Conservation (phyloP, 2,329 filamentous ascomycete species). For the Neonectria sp. region DNA sequence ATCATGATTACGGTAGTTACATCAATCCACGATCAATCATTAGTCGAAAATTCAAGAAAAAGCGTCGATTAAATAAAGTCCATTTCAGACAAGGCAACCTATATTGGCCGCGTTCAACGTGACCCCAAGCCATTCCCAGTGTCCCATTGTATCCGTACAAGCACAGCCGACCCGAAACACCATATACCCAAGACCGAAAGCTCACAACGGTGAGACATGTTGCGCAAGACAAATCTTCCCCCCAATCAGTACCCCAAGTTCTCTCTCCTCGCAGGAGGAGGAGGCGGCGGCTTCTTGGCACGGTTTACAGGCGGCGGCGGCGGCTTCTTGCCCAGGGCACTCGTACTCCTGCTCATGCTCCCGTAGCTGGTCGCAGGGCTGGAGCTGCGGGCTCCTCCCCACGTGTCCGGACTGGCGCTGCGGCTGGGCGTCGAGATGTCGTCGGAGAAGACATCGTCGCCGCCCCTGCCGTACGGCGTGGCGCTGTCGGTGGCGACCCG, state of each 20-base stretch:
- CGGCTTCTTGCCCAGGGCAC: constrained; percentile 64
- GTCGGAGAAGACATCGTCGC: constrained; percentile 64
- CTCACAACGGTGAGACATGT: constrained; percentile 17
- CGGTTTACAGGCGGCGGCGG: constrained; percentile 68
- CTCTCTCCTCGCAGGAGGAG: constrained; percentile 52
- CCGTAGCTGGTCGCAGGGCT: constrained; percentile 71
- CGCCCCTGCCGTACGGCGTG: constrained; percentile 44
- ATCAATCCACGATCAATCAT: background rate
- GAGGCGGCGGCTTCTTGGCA: constrained; percentile 57
- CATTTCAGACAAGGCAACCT: constrained; percentile 27
- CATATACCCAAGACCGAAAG: constrained; percentile 24
- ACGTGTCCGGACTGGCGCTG: constrained; percentile 66
- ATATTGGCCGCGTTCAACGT: constrained; percentile 36
- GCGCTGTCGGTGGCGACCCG: constrained; percentile 58
- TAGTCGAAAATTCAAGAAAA: background rate
- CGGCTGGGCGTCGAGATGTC: constrained; percentile 67
- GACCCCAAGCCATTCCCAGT: constrained; percentile 35
- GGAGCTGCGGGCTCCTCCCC: constrained; percentile 61
- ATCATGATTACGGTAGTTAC: background rate
- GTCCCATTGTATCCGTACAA: constrained; percentile 17
- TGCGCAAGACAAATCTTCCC: constrained; percentile 13
- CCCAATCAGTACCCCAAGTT: constrained; percentile 46
- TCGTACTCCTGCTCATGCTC: constrained; percentile 65
- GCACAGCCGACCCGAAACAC: constrained; percentile 35
- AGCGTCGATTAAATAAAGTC: constrained; percentile 37